phyloP scores from a whole-genome alignment of 768 basidiomycete species.

The Mycena floridula region DNA sequence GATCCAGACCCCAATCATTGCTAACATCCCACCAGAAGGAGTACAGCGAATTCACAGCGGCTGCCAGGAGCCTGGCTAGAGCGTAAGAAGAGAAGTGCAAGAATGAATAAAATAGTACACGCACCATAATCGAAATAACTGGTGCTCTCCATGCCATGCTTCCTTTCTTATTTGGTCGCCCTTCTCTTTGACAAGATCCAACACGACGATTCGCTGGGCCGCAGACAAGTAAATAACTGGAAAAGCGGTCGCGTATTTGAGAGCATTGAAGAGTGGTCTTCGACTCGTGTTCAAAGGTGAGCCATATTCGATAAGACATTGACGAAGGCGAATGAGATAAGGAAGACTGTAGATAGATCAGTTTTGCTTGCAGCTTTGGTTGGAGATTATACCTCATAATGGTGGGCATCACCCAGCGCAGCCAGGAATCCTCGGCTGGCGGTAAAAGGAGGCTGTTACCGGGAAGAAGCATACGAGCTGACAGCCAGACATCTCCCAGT shows the following conservation, averaged over 20 bases:
- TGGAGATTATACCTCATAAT: slow-evolving; percentile 71
- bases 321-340: slow-evolving; percentile 87
- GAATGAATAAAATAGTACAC: slow-evolving; percentile 15
- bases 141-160: slow-evolving; percentile 71
- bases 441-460: slow-evolving; percentile 68
- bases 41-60: slow-evolving; percentile 83
- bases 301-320: slow-evolving; percentile 83
- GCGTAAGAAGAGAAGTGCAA: slow-evolving; percentile 1
- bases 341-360: slow-evolving; percentile 54
- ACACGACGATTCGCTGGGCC: slow-evolving; percentile 68
- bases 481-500: slow-evolving; percentile 90
- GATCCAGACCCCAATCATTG: slow-evolving; percentile 92
- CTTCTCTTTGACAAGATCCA: slow-evolving; percentile 47
- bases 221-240: slow-evolving; percentile 95
- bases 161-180: slow-evolving; percentile 35
- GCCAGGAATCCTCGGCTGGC: slow-evolving; percentile 56
- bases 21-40: slow-evolving; percentile 99
- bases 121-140: slow-evolving; percentile 81
- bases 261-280: slow-evolving; percentile 81
- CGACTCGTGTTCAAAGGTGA: slow-evolving; percentile 55
- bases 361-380: background rate
- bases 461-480: slow-evolving; percentile 78
- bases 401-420: slow-evolving; percentile 72
- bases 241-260: slow-evolving; percentile 96
- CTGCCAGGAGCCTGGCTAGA: slow-evolving; percentile 67